Base-by-base conservation (phyloP, 208 protist genomes). In the Wallacemonas rigidus region DNA sequence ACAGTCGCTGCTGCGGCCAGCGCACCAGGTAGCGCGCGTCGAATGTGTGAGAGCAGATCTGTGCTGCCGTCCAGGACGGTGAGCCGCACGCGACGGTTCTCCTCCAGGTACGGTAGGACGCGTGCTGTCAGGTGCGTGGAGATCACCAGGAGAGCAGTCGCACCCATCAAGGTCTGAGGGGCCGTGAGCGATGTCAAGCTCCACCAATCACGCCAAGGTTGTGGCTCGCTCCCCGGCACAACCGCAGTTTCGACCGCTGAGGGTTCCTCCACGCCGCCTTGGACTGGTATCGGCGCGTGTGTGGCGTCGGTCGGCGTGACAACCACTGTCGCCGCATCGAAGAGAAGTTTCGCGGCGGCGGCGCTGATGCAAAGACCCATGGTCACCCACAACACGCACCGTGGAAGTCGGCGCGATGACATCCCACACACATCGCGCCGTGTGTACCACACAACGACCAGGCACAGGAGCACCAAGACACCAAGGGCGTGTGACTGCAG, bases 401-500 rank as follows among this genome's bases (percentile, higher is more conserved):
- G 54, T 3, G 40, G 39, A 5, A 43, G 14, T 26, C 26, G 26
- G n/a, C 53, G 17, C 2, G 15, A 44, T 9, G 40, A 2, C 3
- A 55, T 39, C 26, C 55, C 55, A 8, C 64, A 41, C 51, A 12
- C 38, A 8, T 17, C 15, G 39, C 68, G 2, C 7, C 48, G 4
- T 17, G 43, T 3, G 36, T 26, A 26, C 48, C 68, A 55, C 35
- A 40, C 6, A 38, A 65, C 41, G 41, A 65, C 11, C 9, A 65
- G 11, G 60, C 60, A 65, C 60, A 48, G 14, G n/a, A 65, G 38
- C 41, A 65, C 60, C 12, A 50, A 12, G 2, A 64, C 5, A 3
- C 68, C 68, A 39, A 72, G 56, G 44, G 55, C 53, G 55, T 57
- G 39, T 26, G 68, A 11, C 68, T 72, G 68, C 9, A 72, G 53